phyloP scores from a whole-genome alignment of 176 grass and related monocot species.

The Oryza officinalis region DNA sequence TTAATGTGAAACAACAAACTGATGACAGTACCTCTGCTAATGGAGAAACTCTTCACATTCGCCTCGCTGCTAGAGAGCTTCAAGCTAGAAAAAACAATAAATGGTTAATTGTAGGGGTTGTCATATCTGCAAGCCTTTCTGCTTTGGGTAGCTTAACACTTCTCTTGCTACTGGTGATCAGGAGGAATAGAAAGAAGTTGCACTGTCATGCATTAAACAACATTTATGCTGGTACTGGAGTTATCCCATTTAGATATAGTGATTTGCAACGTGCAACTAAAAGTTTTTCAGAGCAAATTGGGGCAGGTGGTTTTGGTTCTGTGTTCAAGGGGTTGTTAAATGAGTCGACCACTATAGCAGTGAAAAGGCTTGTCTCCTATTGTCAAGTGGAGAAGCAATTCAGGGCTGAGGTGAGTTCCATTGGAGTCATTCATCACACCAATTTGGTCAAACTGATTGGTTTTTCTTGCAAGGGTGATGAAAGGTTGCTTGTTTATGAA shows the following conservation, averaged over 20 bases:
- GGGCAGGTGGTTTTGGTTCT: slow-evolving; percentile 17
- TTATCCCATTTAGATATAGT: background rate
- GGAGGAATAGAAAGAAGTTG: background rate
- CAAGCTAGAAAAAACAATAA: background rate
- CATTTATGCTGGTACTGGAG: background rate
- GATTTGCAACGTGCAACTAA: slow-evolving; percentile 3
- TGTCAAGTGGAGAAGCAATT: slow-evolving; percentile 30
- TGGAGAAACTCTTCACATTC: slow-evolving; percentile 19
- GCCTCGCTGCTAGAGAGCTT: background rate
- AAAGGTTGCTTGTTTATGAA: slow-evolving; percentile 4
- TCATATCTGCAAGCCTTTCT: background rate
- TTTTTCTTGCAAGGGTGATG: background rate
- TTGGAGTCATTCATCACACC: slow-evolving; percentile 17
- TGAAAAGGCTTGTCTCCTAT: slow-evolving; percentile 2
- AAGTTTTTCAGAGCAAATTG: background rate
- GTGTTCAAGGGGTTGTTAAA: background rate
- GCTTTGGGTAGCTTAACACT: background rate
- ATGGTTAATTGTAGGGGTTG: background rate
- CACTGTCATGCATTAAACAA: background rate
- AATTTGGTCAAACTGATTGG: slow-evolving; percentile 28
- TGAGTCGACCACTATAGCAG: background rate
- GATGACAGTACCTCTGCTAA: background rate
- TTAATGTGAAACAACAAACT: background rate
- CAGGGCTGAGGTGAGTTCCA: slow-evolving; percentile 31
- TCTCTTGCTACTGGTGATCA: too few species aligned